Evolutionary conservation across 257 asterid species (phyloP).

Genomic region (Salvia hispanica): DNA sequence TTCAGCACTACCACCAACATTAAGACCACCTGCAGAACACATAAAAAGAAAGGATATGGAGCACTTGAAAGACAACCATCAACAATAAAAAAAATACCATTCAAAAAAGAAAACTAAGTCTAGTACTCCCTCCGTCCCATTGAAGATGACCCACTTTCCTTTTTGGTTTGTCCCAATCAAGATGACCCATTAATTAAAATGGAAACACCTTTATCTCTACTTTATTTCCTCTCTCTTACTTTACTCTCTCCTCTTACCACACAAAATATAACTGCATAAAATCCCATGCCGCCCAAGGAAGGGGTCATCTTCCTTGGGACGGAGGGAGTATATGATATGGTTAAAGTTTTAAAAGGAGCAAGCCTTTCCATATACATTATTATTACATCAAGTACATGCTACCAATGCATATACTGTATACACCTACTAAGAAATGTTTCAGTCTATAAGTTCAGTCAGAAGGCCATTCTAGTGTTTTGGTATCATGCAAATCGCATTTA

Average conservation of each 20-base stretch:
- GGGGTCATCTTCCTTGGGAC: no score
- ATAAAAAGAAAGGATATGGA: constrained; percentile 6
- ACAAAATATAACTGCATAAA: no score
- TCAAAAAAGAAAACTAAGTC: neutral
- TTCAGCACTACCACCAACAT: constrained; percentile 61
- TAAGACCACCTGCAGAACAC: constrained; percentile 42
- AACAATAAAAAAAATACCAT: neutral
- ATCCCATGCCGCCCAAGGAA: no score
- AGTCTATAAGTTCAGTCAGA: neutral
- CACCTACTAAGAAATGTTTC: constrained; percentile 11
- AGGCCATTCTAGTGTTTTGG: neutral
- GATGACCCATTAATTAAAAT: no score
- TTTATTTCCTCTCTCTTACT: no score
- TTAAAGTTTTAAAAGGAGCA: neutral
- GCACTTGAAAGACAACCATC: neutral
- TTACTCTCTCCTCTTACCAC: no score
- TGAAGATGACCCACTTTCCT: no score
- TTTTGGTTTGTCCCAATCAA: no score
- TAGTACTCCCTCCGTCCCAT: no score
- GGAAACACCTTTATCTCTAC: no score
- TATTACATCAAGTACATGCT: constrained; percentile 1
- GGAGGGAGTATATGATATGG: neutral
- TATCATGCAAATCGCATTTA: neutral
- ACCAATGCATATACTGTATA: constrained; percentile 6
- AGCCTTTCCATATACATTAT: neutral